These are phyloP conservation scores for Lachnellula arida DNA, from an alignment of 2,329 filamentous ascomycete species.

Conservation along the genomic window DNA sequence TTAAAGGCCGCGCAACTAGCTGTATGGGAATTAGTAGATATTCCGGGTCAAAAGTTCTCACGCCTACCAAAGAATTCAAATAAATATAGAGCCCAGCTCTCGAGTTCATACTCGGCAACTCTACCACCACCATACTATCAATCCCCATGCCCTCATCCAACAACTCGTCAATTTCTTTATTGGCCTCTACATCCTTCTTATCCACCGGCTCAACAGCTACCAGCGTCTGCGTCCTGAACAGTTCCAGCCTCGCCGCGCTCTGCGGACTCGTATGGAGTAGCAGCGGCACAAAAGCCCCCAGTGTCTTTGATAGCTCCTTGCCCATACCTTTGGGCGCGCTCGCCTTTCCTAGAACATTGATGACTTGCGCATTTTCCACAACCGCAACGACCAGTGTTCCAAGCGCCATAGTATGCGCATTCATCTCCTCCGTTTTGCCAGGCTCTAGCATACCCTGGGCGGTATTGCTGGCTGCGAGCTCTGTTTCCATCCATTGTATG, in stretches of 20 bases:
- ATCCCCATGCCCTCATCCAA: slow-evolving; percentile 49
- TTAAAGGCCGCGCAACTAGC: slow-evolving; percentile 75
- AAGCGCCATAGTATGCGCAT: slow-evolving; percentile 59
- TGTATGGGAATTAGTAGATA: slow-evolving; percentile 37
- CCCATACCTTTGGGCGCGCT: slow-evolving; percentile 50
- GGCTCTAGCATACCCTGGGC: slow-evolving; percentile 41
- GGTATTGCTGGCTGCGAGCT: slow-evolving; percentile 46
- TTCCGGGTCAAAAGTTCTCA: neutral
- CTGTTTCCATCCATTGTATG: slow-evolving; percentile 55
- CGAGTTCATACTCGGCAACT: slow-evolving; percentile 68
- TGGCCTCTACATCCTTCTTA: slow-evolving; percentile 46
- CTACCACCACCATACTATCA: slow-evolving; percentile 43
- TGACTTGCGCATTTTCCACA: slow-evolving; percentile 53
- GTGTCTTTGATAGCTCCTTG: slow-evolving; percentile 37
- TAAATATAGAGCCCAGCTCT: slow-evolving; percentile 82
- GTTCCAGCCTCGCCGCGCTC: slow-evolving; percentile 45
- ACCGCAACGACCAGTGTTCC: slow-evolving; percentile 58
- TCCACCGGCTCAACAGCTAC: slow-evolving; percentile 50
- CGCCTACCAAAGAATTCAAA: slow-evolving; percentile 71
- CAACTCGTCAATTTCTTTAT: slow-evolving; percentile 52
- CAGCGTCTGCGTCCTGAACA: slow-evolving; percentile 54
- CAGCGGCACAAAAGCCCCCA: slow-evolving; percentile 50
- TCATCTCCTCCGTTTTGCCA: slow-evolving; percentile 48
- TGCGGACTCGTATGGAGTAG: slow-evolving; percentile 53
- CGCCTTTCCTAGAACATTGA: slow-evolving; percentile 49